phyloP scores from a whole-genome alignment of 352 stramenopile genomes.

The Phytophthora ramorum region DNA sequence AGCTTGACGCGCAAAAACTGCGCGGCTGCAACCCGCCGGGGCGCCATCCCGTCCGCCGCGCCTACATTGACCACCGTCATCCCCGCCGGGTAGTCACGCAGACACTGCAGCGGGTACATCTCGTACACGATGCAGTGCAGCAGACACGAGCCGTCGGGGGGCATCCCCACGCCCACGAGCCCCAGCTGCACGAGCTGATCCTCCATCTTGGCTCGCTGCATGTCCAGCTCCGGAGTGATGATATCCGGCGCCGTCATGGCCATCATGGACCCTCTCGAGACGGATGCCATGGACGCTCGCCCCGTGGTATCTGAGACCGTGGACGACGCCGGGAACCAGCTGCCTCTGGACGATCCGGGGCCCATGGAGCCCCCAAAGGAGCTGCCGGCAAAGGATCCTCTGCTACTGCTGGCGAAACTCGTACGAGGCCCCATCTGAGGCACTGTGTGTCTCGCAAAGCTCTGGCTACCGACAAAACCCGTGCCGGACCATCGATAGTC shows the following conservation, averaged over 20 bases:
- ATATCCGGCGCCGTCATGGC: conserved; percentile 67
- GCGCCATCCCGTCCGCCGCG: conserved; percentile 78
- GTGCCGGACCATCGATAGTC: conserved; percentile 88
- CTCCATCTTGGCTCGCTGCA: conserved; percentile 84
- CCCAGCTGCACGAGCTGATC: conserved; percentile 65
- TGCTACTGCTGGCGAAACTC: conserved; percentile 27
- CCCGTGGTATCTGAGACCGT: conserved; percentile 28
- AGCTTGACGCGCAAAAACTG: conserved; percentile 70
- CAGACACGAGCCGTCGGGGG: conserved; percentile 80
- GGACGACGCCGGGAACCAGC: conserved; percentile 65
- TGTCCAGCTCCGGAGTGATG: conserved; percentile 75
- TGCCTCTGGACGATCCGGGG: conserved; percentile 45
- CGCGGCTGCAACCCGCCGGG: conserved; percentile 68
- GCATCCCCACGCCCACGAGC: conserved; percentile 81
- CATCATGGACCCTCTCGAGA: conserved; percentile 62
- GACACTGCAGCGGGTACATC: conserved; percentile 83
- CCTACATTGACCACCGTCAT: conserved; percentile 88
- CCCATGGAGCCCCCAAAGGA: conserved; percentile 25
- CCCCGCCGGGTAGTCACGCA: conserved; percentile 68
- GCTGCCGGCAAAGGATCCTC: conserved; percentile 41
- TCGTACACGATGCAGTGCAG: conserved; percentile 89
- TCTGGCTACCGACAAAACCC: conserved; percentile 73
- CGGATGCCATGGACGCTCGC: conserved; percentile 31
- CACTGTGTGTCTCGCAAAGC: conserved; percentile 56
- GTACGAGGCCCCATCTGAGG: conserved; percentile 19